Percentiles rank a stretch among this genome's conserved stretches.
These are phyloP conservation scores for Simmondsia chinensis DNA, from an alignment of 148 eudicot genomes.

Conservation along the genomic window DNA sequence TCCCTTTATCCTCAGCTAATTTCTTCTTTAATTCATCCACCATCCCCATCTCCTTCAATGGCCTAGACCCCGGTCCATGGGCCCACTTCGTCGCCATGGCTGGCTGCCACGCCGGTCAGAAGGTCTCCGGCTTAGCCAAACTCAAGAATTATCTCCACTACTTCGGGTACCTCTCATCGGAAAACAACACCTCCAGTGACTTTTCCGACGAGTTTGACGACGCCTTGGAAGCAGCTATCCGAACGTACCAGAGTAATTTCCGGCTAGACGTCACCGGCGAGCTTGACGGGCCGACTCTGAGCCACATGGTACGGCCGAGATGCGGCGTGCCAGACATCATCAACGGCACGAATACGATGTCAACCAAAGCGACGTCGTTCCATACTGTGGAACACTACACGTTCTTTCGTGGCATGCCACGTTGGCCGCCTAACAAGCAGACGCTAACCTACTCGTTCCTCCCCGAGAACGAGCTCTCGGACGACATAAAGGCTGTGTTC, in stretches of 20 bases:
- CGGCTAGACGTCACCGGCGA: constrained; percentile 40
- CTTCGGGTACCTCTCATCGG: constrained; percentile 35
- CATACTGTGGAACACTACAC: constrained; percentile 14
- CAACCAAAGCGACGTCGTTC: neutral
- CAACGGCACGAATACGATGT: neutral
- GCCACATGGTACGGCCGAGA: constrained; percentile 39
- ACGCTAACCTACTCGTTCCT: constrained; percentile 61
- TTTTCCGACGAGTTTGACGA: constrained; percentile 38
- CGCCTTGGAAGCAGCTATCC: constrained; percentile 27
- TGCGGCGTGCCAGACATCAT: constrained; percentile 49
- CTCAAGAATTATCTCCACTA: constrained; percentile 43
- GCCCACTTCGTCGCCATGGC: too few relatives aligned
- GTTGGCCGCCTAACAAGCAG: constrained; percentile 48
- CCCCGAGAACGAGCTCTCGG: constrained; percentile 13
- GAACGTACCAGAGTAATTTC: constrained; percentile 31
- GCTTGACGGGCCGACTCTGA: constrained; percentile 38
- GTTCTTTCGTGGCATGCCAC: constrained; percentile 48
- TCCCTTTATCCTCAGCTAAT: too few relatives aligned
- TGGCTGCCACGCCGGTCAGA: too few relatives aligned
- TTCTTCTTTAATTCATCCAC: too few relatives aligned
- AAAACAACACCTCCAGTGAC: neutral
- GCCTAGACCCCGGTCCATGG: too few relatives aligned
- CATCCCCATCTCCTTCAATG: too few relatives aligned
- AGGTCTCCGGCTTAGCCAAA: constrained; percentile 34
- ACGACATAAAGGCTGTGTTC: constrained; percentile 26